Evolutionary conservation across 2,329 filamentous ascomycete genomes (phyloP), one percentile per base, ranked within the genome.

Genomic region (Pestalotiopsis sp.): DNA sequence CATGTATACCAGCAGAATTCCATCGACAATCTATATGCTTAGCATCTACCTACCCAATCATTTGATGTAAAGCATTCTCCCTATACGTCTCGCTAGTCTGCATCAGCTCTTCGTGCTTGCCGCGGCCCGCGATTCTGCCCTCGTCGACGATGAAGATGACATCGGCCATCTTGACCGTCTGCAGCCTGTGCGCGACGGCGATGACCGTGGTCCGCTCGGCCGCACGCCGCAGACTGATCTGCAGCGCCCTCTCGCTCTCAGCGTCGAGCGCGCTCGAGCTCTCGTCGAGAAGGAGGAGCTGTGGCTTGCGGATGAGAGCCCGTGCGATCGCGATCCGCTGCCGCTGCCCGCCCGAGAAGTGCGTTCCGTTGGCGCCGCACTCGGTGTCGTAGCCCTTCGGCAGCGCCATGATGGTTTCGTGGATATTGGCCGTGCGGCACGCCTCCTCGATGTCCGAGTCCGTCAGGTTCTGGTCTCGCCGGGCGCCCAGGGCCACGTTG

Each of bases 301-400:
- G 84, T 0, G 92, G 92, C 23, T 86, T 83, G 0, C 91, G 84
- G 2, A 92, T 82, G 0, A 93, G 82, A 1, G 91, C 91, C 9
- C 92, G 84, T 0, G 92, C 91, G 72, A 94, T 93, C 1, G 89
- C 87, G 20, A 94, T 76, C 2, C 91, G 84, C 75, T 94, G 92
- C 6, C 88, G 87, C 76, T 94, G 92, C 0, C 92, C 92, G 6
- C 91, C 91, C 0, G 90, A 92, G 3, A 94, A 77, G 23, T 88
- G 84, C 0, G 88, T 88, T 7, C 90, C 91, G 67, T 90, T 89
- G 20, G 90, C 88, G 6, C 92, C 83, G 7, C 88, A 79, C 41
- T 82, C 81, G 0, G 88, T 90, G 5, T 89, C 78, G 70, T 90
- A 90, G 0, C 87, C 87, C 25, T 89, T 78, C 14, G 62, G 62